A percentile compares a stretch with the other conserved stretches of the same genome.
phyloP scores from a whole-genome alignment of 2,329 filamentous ascomycete species.

The Teratosphaeria destructans region DNA sequence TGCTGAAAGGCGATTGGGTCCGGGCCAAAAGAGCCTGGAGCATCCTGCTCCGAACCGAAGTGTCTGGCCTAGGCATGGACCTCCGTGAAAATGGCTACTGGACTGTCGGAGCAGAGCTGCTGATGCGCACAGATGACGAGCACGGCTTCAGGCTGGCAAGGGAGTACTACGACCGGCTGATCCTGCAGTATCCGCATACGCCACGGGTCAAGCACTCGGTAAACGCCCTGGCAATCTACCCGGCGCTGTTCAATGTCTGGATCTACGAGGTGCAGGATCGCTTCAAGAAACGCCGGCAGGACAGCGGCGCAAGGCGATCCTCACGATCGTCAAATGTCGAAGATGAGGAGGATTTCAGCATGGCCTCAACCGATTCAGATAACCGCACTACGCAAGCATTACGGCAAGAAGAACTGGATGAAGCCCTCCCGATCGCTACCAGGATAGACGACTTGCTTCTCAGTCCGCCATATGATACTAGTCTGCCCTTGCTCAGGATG shows the following conservation, averaged over 20 bases:
- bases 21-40: constrained; percentile 68
- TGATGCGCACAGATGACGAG: constrained; percentile 47
- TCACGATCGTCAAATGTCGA: background rate
- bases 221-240: constrained; percentile 67
- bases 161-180: constrained; percentile 67
- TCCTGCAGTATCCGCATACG: constrained; percentile 65
- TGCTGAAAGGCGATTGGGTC: constrained; percentile 58
- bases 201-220: constrained; percentile 47
- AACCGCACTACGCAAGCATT: background rate
- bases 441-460: constrained; percentile 63
- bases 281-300: constrained; percentile 39
- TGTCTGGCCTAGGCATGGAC: constrained; percentile 52
- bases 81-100: constrained; percentile 60
- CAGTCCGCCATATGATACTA: constrained; percentile 59
- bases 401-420: constrained; percentile 36
- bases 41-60: constrained; percentile 55
- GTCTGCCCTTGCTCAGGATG: constrained; percentile 55
- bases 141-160: constrained; percentile 48
- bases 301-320: background rate
- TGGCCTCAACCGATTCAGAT: background rate
- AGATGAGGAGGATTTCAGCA: background rate
- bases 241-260: constrained; percentile 70
- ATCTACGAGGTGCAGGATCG: constrained; percentile 59
- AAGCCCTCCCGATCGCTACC: constrained; percentile 52
- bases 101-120: constrained; percentile 75